Evolutionary conservation across 345 rosid species (phyloP).

Genomic region (Aquilaria yunnanensis): DNA sequence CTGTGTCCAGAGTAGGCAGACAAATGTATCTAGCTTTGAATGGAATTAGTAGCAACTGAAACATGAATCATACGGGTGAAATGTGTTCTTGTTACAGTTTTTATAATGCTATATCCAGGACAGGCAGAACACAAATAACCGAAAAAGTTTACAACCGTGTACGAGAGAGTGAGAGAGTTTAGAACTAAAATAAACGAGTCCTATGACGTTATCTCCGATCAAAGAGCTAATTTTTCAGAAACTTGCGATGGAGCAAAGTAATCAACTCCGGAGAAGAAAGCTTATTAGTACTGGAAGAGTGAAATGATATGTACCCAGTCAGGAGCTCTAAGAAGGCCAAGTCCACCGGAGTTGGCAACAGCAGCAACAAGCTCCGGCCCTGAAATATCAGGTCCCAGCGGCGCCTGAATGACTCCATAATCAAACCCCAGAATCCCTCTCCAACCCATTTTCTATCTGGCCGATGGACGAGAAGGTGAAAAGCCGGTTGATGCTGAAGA

Average conservation of each 20-base stretch:
- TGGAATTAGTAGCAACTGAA: too few relatives aligned
- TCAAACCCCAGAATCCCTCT: slow-evolving; percentile 81
- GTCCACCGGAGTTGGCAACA: slow-evolving; percentile 81
- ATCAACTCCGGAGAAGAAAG: not conserved
- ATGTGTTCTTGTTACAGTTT: too few relatives aligned
- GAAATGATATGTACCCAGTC: slow-evolving; percentile 49
- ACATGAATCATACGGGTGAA: too few relatives aligned
- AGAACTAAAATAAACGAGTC: not conserved
- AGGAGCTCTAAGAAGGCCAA: slow-evolving; percentile 80
- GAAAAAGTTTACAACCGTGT: too few relatives aligned
- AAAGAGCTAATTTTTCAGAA: not conserved
- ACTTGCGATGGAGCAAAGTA: not conserved
- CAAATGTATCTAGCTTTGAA: too few relatives aligned
- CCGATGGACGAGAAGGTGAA: not conserved
- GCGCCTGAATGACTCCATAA: slow-evolving; percentile 75
- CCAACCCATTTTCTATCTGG: slow-evolving; percentile 46
- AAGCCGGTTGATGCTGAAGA: not conserved
- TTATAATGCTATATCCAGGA: too few relatives aligned
- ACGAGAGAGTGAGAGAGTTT: too few relatives aligned
- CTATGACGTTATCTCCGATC: too few relatives aligned
- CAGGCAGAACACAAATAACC: too few relatives aligned
- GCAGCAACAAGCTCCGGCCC: slow-evolving; percentile 92
- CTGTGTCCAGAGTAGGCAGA: too few relatives aligned
- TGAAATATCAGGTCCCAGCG: slow-evolving; percentile 87
- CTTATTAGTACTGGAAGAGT: not conserved